Evolutionary conservation across 345 rosid genomes (phyloP).

Genomic region (Limnanthes douglasii): DNA sequence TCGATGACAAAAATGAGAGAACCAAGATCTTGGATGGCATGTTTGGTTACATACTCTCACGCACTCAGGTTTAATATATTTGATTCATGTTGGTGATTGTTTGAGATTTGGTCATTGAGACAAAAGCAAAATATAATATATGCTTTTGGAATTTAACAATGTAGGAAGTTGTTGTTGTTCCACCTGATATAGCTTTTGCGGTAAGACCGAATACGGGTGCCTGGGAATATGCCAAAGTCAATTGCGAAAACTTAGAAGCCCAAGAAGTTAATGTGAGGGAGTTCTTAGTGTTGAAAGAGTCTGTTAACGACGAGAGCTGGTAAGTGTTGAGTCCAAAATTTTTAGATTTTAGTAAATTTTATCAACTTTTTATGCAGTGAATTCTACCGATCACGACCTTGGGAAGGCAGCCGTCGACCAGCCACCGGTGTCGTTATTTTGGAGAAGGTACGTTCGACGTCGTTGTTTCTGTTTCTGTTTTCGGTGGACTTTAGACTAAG

Average conservation of each 20-base stretch:
- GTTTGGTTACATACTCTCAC: constrained; percentile 62
- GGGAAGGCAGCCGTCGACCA: too few relatives aligned
- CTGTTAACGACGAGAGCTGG: constrained; percentile 62
- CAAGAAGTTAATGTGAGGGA: constrained; percentile 43
- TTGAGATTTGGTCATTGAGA: too few relatives aligned
- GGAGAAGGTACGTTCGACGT: too few relatives aligned
- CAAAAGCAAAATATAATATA: too few relatives aligned
- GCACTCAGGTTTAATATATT: constrained; percentile 40
- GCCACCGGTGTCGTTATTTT: too few relatives aligned
- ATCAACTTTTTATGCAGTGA: too few relatives aligned
- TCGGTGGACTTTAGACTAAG: too few relatives aligned
- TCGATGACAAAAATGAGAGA: constrained; percentile 46
- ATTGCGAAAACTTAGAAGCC: constrained; percentile 36
- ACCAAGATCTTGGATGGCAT: constrained; percentile 51
- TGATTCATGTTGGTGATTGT: too few relatives aligned
- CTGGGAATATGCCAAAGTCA: constrained; percentile 83
- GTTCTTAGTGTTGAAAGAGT: constrained; percentile 71
- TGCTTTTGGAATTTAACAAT: constrained; percentile 1
- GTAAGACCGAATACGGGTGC: constrained; percentile 74
- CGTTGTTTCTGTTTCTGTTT: too few relatives aligned
- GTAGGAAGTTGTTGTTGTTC: constrained; percentile 82
- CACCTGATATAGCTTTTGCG: constrained; percentile 70
- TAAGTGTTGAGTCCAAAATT: too few relatives aligned
- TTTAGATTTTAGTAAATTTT: too few relatives aligned
- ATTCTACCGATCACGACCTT: too few relatives aligned